Evolutionary conservation across 768 basidiomycete genomes (phyloP), one percentile per base, ranked within the genome.

Genomic region (Sporobolomyces roseus): DNA sequence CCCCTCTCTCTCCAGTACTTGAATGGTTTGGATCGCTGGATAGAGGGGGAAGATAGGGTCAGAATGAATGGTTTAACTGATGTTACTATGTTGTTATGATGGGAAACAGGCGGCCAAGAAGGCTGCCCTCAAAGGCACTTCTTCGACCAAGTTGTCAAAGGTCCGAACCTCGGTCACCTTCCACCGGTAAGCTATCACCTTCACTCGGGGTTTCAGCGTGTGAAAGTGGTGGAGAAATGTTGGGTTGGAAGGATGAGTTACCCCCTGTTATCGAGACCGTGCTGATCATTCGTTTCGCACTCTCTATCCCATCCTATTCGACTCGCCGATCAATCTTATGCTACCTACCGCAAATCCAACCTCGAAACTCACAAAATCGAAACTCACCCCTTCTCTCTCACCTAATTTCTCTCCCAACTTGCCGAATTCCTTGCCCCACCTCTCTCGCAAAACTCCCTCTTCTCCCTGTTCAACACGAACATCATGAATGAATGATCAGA

Each of bases 111-210:
- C 88, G 49, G 93, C 96, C 50, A 96, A 93, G 84, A 98, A 98
- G 83, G 93, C 93, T 16, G 93, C 88, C 63, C 85, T 97, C 62
- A 90, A 91, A 79, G 93, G 93, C 69, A 86, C 85, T 50, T 84
- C 88, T 79, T 64, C 59, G 53, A 60, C 60, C 36, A 58, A 62
- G 54, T 53, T 63, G 46, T 30, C 56, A 35, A 70, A 71, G 73
- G 83, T 85, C 54, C 87, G 92, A 70, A 86, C 82, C 77, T 87
- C 87, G 43, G 91, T 93, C 66, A 88, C 90, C 38, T 98, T 99
- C 88, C 71, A 71, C 72, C 75, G 75, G 71, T 72, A 16, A 51
- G 70, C 51, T 43, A 1, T 1, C 17, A 1, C 6, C n/a, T n/a
- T n/a, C n/a, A n/a, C n/a, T n/a, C n/a, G n/a, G n/a, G 38, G 17